These are phyloP conservation scores for Chlamydomonas sp. DNA, from an alignment of 139 green algal species.

Conservation along the genomic window DNA sequence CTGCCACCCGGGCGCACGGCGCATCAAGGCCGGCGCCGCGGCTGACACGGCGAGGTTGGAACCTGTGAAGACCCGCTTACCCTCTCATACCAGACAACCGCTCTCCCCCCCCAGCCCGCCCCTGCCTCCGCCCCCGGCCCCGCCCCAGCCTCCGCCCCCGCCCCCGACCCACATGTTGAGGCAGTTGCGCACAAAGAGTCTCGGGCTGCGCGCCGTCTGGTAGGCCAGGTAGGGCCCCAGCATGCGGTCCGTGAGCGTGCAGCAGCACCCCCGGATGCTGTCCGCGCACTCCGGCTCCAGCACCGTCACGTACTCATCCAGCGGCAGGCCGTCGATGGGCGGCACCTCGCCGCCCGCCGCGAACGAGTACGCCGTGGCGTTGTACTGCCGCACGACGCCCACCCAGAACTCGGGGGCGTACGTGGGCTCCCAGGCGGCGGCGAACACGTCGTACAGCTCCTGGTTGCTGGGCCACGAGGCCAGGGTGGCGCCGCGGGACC, in stretches of 20 bases:
- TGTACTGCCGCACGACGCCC: slow-evolving; percentile 5
- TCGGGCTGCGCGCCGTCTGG: neutral
- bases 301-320: neutral
- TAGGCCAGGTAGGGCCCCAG: neutral
- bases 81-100: no score
- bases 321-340: neutral
- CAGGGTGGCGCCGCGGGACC: neutral
- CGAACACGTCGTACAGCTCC: slow-evolving; percentile 32
- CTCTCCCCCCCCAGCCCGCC: no score
- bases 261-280: slow-evolving; percentile 19
- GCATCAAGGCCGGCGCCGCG: no score
- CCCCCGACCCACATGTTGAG: neutral
- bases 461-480: slow-evolving; percentile 16
- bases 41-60: no score
- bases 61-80: no score
- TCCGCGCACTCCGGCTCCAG: neutral
- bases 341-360: slow-evolving; percentile 8
- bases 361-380: slow-evolving; percentile 1
- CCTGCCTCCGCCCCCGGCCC: no score
- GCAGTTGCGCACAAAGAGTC: slow-evolving; percentile 11
- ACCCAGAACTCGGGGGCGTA: slow-evolving; percentile 25
- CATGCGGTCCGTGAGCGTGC: neutral
- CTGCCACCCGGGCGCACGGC: no score
- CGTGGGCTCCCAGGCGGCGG: neutral
- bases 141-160: no score